A percentile compares a stretch with the other conserved stretches of the same genome.
Conservation (phyloP, 1,139 yeast species). For the Geotrichum restrictum region DNA sequence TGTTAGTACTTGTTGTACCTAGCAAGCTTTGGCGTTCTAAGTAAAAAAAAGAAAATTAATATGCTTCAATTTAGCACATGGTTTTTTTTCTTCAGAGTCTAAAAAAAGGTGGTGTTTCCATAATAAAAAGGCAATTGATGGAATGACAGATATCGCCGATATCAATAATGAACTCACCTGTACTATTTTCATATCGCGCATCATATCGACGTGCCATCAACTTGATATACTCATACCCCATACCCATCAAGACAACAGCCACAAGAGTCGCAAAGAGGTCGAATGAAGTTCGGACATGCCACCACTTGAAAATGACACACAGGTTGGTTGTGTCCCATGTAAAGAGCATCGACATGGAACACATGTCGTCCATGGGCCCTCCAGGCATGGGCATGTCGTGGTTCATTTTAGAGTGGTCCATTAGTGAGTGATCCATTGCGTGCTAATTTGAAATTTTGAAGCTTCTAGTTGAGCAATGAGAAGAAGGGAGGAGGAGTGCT, state of each 20-base stretch:
- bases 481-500: too few species aligned
- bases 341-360: constrained; percentile 76
- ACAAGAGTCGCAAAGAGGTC: constrained; percentile 54
- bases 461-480: too few species aligned
- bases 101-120: too few species aligned
- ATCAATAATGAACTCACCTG: not conserved
- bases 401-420: constrained; percentile 15
- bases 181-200: constrained; percentile 23
- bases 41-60: constrained; percentile 2
- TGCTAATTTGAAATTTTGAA: too few species aligned
- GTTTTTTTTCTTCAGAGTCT: too few species aligned
- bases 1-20: constrained; percentile 11
- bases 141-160: too few species aligned
- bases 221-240: constrained; percentile 60
- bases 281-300: constrained; percentile 60
- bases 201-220: constrained; percentile 35
- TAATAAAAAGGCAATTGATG: too few species aligned
- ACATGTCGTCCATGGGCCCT: constrained; percentile 38
- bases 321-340: constrained; percentile 75
- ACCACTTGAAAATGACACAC: constrained; percentile 71
- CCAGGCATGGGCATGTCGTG: constrained; percentile 15
- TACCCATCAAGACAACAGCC: constrained; percentile 49
- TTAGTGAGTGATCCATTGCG: constrained; percentile 13
- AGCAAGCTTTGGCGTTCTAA: constrained; percentile 2
- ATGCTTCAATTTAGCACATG: too few species aligned